Evolutionary conservation across 2,329 filamentous ascomycete species (phyloP).

Genomic region (Berkeleyomyces rouxiae): DNA sequence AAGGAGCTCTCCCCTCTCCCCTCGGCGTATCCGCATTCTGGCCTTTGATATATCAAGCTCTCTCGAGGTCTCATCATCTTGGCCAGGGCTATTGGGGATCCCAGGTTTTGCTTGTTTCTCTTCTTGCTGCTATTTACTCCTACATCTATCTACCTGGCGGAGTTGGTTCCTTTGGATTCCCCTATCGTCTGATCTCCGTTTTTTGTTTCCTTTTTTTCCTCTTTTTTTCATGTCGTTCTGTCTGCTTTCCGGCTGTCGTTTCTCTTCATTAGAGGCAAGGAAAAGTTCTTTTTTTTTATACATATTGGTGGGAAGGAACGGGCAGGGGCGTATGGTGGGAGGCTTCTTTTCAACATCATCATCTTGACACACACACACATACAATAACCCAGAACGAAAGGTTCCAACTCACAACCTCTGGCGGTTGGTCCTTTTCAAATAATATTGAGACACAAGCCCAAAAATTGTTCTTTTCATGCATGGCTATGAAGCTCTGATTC

Average conservation of each 20-base stretch:
- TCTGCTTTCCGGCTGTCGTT: background rate
- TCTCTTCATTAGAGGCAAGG: background rate
- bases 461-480: background rate
- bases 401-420: background rate
- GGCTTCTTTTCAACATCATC: conserved; percentile 3
- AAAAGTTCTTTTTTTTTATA: conserved; percentile 1
- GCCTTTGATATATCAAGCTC: background rate
- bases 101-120: background rate
- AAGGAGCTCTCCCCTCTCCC: too few relatives aligned
- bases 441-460: background rate
- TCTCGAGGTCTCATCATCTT: background rate
- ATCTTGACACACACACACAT: background rate
- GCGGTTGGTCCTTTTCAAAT: background rate
- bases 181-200: background rate
- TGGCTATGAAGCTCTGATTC: background rate
- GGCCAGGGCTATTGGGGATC: background rate
- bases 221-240: background rate
- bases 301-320: background rate
- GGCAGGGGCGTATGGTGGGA: background rate
- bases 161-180: background rate
- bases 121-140: conserved; percentile 1
- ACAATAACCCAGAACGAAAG: background rate
- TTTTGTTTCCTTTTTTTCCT: background rate
- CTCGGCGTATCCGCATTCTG: background rate
- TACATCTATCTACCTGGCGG: background rate